Evolutionary conservation across 2,329 filamentous ascomycete species (phyloP), one percentile per base, ranked within the genome.

Genomic region (Sporothrix dimorphospora): DNA sequence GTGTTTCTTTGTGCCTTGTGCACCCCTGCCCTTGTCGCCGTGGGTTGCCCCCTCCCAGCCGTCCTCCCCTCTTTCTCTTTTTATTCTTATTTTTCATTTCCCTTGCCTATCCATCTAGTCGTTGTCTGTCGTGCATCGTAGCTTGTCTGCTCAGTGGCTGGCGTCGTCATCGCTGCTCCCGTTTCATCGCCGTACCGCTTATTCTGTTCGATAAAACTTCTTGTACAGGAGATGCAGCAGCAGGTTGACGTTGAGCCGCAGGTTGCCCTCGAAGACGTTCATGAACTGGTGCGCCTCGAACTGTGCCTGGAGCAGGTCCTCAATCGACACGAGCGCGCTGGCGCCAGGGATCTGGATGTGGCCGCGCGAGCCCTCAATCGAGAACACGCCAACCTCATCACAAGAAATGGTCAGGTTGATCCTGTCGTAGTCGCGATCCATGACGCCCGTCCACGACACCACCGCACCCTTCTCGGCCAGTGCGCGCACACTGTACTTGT

Each of bases 251-350:
- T 98, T 98, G 79, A 99, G 88, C 82, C 92, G 91, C 79, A 98
- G 86, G 75, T 87, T 88, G 71, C 91, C 91, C 80, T 97, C 94
- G 78, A 99, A 99, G 73, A 98, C 86, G 78, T 93, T 94, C 89
- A 98, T 94, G 81, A 97, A 97, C 82, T 98, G 94, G 78, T 94
- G 93, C 76, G 96, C 94, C 82, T 98, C 96, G 80, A 98, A 99
- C 82, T 99, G 97, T 69, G 96, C 95, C 83, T 98, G 94, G 78
- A 99, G 85, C 75, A 99, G 85, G 78, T 98, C 95, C 80, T 99
- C 96, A 78, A 99, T 91, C 40, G 94, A 91, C 55, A 99, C 89
- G 76, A 94, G 88, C 7, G 94, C 94, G 79, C 92, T 97, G 7
- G 94, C 96, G 4, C 96, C 96, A 0, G 96, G 95, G 69, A 99